Evolutionary conservation across 306 rosid species (phyloP).

Genomic region (Fragaria vesca): DNA sequence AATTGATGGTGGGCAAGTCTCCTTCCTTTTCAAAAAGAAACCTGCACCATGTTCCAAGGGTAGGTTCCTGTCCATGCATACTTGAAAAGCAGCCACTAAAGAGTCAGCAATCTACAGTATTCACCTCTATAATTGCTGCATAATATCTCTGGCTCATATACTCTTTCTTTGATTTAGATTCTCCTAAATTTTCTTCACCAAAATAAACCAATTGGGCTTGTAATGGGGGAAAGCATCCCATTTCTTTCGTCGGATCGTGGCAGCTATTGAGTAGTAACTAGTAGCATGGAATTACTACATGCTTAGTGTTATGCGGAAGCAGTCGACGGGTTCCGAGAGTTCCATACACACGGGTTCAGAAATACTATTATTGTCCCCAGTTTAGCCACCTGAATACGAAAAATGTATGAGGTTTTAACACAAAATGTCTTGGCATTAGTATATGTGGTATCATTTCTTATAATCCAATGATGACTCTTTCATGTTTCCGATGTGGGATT

Average conservation of each 20-base stretch:
- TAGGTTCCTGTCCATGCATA: constrained; percentile 8
- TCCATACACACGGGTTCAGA: too few relatives aligned
- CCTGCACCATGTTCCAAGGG: constrained; percentile 2
- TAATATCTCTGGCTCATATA: neutral
- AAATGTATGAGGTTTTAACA: too few relatives aligned
- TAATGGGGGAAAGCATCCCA: neutral
- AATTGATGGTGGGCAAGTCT: neutral
- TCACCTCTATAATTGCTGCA: constrained; percentile 8
- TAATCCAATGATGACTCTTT: too few relatives aligned
- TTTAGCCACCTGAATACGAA: too few relatives aligned
- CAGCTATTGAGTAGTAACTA: neutral
- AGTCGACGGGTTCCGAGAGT: too few relatives aligned
- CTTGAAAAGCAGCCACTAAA: neutral
- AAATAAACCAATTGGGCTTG: neutral
- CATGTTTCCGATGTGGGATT: too few relatives aligned
- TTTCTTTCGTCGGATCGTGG: neutral
- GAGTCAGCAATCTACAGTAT: constrained; percentile 4
- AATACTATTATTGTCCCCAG: too few relatives aligned
- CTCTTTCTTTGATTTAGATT: neutral
- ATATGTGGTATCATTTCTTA: too few relatives aligned
- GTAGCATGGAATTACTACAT: neutral
- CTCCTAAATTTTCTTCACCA: neutral
- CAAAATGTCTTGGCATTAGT: too few relatives aligned
- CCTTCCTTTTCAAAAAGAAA: constrained; percentile 2
- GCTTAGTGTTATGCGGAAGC: too few relatives aligned